These are phyloP conservation scores for Suhomyces taliae DNA, from an alignment of 1,139 yeast species.

Conservation along the genomic window DNA sequence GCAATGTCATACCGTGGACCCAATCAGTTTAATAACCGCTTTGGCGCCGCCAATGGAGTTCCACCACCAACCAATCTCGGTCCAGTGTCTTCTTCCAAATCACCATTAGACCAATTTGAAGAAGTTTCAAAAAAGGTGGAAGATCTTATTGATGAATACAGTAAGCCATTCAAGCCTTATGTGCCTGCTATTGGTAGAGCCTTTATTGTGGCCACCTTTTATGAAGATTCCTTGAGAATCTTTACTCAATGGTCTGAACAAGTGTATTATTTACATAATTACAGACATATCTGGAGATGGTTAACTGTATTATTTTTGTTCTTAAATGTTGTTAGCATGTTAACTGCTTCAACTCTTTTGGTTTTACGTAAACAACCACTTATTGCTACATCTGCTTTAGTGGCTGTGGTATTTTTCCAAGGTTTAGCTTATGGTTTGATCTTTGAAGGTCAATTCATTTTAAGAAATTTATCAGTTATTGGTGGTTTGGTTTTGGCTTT, in stretches of 20 bases:
- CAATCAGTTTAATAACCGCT: slow-evolving; percentile 19
- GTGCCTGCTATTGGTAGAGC: slow-evolving; percentile 88
- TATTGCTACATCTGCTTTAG: slow-evolving; percentile 69
- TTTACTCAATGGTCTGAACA: slow-evolving; percentile 90
- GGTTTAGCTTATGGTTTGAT: slow-evolving; percentile 89
- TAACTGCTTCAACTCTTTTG: slow-evolving; percentile 68
- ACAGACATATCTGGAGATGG: slow-evolving; percentile 78
- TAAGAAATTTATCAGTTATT: slow-evolving; percentile 85
- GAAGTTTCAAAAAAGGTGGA: slow-evolving; percentile 46
- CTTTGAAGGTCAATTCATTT: slow-evolving; percentile 76
- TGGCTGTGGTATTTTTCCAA: slow-evolving; percentile 76
- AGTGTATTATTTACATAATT: slow-evolving; percentile 76
- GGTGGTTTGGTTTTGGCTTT: slow-evolving; percentile 92
- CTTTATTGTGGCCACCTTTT: slow-evolving; percentile 89
- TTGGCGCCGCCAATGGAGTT: slow-evolving; percentile 13
- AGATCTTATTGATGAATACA: slow-evolving; percentile 45
- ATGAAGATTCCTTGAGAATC: slow-evolving; percentile 87
- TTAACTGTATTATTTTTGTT: slow-evolving; percentile 71
- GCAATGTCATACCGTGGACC: slow-evolving; percentile 20
- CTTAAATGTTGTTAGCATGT: slow-evolving; percentile 68
- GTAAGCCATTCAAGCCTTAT: slow-evolving; percentile 62
- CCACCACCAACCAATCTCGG: slow-evolving; percentile 22
- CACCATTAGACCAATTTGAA: slow-evolving; percentile 45
- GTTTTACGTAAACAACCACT: slow-evolving; percentile 70
- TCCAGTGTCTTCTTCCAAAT: slow-evolving; percentile 20